Base-by-base conservation (phyloP, 306 rosid genomes). In the Prunus mume region DNA sequence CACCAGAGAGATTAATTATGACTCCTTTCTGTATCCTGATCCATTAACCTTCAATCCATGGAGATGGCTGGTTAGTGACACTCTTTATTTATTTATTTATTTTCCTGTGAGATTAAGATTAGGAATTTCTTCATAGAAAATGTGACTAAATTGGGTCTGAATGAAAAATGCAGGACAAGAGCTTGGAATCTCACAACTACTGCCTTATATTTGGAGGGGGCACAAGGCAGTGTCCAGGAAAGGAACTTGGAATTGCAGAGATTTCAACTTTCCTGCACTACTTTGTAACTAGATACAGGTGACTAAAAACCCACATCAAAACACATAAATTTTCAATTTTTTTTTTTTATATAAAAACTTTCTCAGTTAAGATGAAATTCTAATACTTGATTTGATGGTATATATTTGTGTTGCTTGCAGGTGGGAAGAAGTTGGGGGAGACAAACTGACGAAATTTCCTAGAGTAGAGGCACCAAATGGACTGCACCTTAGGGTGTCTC, bases 391-490 rank as follows among this genome's bases (percentile, higher is more conserved):
- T 9, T 28, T 38, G 43, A 38, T 38, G 43, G 43, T 38, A 7
- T 38, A 38, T 32, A 0, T 49, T 17, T 12, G 5, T 64, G 18
- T 15, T 17, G 1, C 13, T 69, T 86, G 85, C 87, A 96, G 99
- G 81, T 96, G 99, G 99, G 97, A 96, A 79, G 99, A 92, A 90
- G 87, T 91, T 74, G 99, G 99, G 66, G 99, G 97, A 74, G 93
- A 96, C 28, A 87, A 89, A 83, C 82, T 96, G 32, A 78, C 87
- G 98, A 96, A 88, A 75, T 96, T 96, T 86, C 99, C 99, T 1
- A 91, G 98, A 81, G 98, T 96, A 62, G 90, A 89, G 76, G 99
- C 99, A 62, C 99, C 99, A 61, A 89, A 93, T 83, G 99, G 99
- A 77, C 79, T 90, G 74, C 99, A 90, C 86, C 82, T 96, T 81